Evolutionary conservation across 1,284 basidiomycete species (phyloP), one percentile per base, ranked within the genome.

Genomic region (Ustilago bromivora): DNA sequence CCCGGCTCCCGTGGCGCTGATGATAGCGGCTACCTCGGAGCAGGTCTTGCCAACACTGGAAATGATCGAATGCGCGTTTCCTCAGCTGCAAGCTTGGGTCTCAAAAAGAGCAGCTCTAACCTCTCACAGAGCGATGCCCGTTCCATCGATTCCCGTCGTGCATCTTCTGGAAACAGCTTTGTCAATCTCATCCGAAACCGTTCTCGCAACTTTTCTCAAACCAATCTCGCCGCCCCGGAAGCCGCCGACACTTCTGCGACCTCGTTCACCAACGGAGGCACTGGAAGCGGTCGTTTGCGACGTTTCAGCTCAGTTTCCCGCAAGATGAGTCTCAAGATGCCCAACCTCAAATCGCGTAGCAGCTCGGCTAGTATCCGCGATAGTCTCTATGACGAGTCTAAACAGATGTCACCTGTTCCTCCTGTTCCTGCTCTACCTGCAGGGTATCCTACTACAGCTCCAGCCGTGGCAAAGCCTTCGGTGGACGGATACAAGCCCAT

Each of bases 71-170:
- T 57, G 6, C 55, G 74, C 23, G 36, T 38, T 31, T 67, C 65
- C 38, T 71, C 67, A 1, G 63, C 69, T 15, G 60, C 63, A n/a
- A 65, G 61, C 34, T 55, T 71, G 36, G 64, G 61, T 15, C 68
- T 76, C 57, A 75, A 69, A 34, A 67, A 71, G 38, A 75, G 71
- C 76, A 68, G 62, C 55, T 79, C 77, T 15, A 76, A 79, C 64
- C 66, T 79, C 54, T 76, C 77, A 11, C 67, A 72, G 23, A 56
- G 47, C 55, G 77, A 79, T n/a, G 63, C 64, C 13, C 65, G 66
- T n/a, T 79, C 77, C 47, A 71, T 79, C 66, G 58, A 63, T 35
- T 79, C 78, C 4, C 74, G 74, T 41, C 49, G 55, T n/a, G 64
- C 63, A 31, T 74, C 70, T 8, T 71, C 69, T 0, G 59, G 54